A percentile compares a stretch with the other conserved stretches of the same genome.
phyloP scores from a whole-genome alignment of 768 basidiomycete species.

The Russula olivacea region DNA sequence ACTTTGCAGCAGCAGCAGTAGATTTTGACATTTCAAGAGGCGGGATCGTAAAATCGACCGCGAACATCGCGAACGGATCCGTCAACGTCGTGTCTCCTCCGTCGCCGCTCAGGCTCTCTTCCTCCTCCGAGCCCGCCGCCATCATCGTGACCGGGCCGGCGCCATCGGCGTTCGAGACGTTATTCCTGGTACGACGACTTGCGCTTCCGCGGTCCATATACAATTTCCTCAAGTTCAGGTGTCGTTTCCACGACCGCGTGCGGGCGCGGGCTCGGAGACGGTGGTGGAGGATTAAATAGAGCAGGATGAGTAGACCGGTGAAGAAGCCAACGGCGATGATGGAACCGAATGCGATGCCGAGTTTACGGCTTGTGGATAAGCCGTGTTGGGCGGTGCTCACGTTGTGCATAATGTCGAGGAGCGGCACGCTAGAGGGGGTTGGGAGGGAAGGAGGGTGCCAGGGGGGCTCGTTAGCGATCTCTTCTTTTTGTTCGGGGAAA shows the following conservation, averaged over 20 bases:
- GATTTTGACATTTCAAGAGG: not conserved
- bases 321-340: not conserved
- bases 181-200: no score
- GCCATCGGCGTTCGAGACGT: no score
- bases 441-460: not conserved
- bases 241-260: not conserved
- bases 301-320: not conserved
- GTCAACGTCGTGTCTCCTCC: not conserved
- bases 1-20: no score
- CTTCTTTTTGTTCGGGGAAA: not conserved
- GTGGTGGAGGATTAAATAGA: not conserved
- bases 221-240: no score
- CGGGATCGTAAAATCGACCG: not conserved
- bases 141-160: no score
- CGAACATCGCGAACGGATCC: not conserved
- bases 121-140: no score
- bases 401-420: not conserved
- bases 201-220: not conserved
- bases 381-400: not conserved
- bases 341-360: slow-evolving; percentile 11
- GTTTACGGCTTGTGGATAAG: not conserved
- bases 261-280: not conserved
- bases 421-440: not conserved
- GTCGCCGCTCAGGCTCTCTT: no score
- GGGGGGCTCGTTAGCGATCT: not conserved